Base-by-base conservation (phyloP, 441 rosid genomes). In the Caryocar brasiliense region DNA sequence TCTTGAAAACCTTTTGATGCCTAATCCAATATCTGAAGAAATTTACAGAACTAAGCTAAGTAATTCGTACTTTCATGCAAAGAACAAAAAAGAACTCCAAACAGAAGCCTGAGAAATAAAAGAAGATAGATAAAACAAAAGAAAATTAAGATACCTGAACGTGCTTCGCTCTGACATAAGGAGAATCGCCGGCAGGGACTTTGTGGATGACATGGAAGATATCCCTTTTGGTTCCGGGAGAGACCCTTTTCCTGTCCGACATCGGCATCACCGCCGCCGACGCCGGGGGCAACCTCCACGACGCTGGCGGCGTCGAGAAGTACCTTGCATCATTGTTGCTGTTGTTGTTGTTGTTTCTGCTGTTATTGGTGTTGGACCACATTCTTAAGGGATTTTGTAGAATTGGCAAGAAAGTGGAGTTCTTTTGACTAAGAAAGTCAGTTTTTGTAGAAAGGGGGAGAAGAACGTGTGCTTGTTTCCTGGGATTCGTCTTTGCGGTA, bases 161-260 rank as follows among this genome's bases (percentile, higher is more conserved):
- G 40, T 77, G 86, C 64, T 86, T 86, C 42, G 95, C 93, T 72
- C 72, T 79, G 56, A 79, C 87, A 56, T 86, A 86, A 25, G 95
- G 93, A 34, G 95, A 86, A 55, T 86, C 83, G 12, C 85, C 83
- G 10, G 79, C 57, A 1, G 93, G 93, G 11, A 83, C 95, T 48
- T 83, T 86, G 60, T 83, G 83, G 19, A 78, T 56, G 49, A 74
- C 79, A 33, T 83, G 92, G 49, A 81, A 81, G 17, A 67, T 59
- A 58, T 77, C 83, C 10, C 63, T 70, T 20, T 58, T 66, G 47
- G 54, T 30, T 12, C 38, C 50, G 25, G 58, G 54, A 7, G 42
- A 10, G 2, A 35, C 22, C 47, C 36, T 29, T 48, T 59, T 62
- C 57, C 67, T 59, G 64, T 66, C 75, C 2, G 72, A 62, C 62